A percentile compares a stretch with the other conserved stretches of the same genome.
These are phyloP conservation scores for Lactuca sativa DNA, from an alignment of 129 eudicot species.

Conservation along the genomic window DNA sequence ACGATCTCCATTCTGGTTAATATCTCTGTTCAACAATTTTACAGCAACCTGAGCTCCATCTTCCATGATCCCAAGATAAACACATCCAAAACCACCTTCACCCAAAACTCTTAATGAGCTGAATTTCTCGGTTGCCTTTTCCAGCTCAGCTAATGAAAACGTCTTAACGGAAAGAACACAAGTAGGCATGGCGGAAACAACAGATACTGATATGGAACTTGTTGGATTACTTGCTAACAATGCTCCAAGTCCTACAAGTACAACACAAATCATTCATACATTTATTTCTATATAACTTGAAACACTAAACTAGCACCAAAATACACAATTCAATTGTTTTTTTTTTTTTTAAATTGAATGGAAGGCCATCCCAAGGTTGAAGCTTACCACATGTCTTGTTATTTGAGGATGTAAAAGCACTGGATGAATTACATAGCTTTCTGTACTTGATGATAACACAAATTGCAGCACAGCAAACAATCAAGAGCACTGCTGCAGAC, in stretches of 20 bases:
- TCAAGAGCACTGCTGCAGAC: constrained; percentile 81
- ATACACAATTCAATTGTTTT: too few species aligned
- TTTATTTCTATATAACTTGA: too few species aligned
- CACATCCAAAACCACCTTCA: constrained; percentile 99
- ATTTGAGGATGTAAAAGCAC: constrained; percentile 58
- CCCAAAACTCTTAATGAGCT: constrained; percentile 73
- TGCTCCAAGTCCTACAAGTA: constrained; percentile 64
- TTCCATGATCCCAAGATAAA: constrained; percentile 73
- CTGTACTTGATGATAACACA: constrained; percentile 64
- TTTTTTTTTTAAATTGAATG: too few species aligned
- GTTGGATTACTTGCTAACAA: constrained; percentile 66
- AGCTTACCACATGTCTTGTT: too few species aligned
- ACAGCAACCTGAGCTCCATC: constrained; percentile 87
- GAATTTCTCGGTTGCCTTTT: constrained; percentile 85
- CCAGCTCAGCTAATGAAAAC: constrained; percentile 72
- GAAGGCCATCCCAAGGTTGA: too few species aligned
- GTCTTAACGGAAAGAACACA: constrained; percentile 86
- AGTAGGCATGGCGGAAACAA: constrained; percentile 73
- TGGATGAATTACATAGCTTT: constrained; percentile 61
- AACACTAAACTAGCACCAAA: too few species aligned
- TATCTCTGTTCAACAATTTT: constrained; percentile 79
- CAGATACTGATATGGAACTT: constrained; percentile 68
- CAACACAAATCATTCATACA: too few species aligned
- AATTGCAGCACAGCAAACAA: constrained; percentile 73
- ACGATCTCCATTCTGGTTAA: constrained; percentile 88